phyloP scores from a whole-genome alignment of 2,329 filamentous ascomycete genomes.

The Clonostachys solani region DNA sequence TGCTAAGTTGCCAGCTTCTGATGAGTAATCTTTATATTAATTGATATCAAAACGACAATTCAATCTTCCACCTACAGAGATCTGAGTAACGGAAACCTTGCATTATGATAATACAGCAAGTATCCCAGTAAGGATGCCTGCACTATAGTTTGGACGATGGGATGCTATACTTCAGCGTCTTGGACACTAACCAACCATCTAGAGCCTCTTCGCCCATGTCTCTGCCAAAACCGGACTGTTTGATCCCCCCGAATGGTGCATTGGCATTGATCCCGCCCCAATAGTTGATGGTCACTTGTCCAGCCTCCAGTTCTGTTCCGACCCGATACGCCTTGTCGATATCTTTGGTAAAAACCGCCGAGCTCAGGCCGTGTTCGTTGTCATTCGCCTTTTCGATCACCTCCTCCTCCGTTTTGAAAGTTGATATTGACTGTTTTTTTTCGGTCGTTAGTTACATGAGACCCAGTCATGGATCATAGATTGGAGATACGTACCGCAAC shows the following conservation, averaged over 20 bases:
- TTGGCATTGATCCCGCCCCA: slow-evolving; percentile 4
- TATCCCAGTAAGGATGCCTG: too few species aligned
- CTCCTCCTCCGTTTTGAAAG: slow-evolving; percentile 42
- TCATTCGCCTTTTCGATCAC: slow-evolving; percentile 41
- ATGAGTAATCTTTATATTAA: too few species aligned
- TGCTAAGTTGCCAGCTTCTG: too few species aligned
- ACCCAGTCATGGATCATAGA: background rate
- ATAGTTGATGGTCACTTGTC: slow-evolving; percentile 58
- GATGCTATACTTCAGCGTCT: too few species aligned
- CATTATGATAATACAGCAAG: too few species aligned
- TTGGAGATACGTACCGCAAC: slow-evolving; percentile 26
- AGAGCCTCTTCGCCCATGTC: slow-evolving; percentile 31
- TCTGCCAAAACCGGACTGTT: slow-evolving; percentile 55
- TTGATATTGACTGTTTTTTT: slow-evolving; percentile 29
- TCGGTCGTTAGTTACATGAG: background rate
- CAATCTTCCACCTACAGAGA: too few species aligned
- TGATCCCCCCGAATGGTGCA: slow-evolving; percentile 37
- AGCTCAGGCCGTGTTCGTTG: slow-evolving; percentile 37
- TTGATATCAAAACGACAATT: too few species aligned
- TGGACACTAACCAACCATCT: background rate
- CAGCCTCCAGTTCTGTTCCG: slow-evolving; percentile 50
- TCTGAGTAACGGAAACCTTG: too few species aligned
- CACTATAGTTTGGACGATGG: too few species aligned
- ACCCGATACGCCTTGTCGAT: slow-evolving; percentile 34
- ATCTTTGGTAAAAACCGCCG: slow-evolving; percentile 53